These are phyloP conservation scores for Aspergillus sp. DNA, from an alignment of 2,329 filamentous ascomycete species.

Conservation along the genomic window DNA sequence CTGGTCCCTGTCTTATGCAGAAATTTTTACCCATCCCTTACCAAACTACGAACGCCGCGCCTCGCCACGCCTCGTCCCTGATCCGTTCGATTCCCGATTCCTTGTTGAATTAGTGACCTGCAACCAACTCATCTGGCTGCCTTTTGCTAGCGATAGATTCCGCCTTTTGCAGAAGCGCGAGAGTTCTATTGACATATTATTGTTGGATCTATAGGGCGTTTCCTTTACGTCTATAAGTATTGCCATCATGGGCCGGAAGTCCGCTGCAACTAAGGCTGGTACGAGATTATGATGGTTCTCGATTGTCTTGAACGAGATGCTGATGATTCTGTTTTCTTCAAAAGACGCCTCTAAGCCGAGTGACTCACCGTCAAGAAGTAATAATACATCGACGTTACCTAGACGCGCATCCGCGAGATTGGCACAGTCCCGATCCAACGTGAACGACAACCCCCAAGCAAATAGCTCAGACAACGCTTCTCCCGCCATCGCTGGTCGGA, in stretches of 20 bases:
- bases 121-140: background rate
- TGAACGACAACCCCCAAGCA: background rate
- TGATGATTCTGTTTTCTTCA: background rate
- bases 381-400: conserved; percentile 3
- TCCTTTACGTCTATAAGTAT: background rate
- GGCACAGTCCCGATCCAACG: conserved; percentile 7
- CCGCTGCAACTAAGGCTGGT: background rate
- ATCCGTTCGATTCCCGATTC: background rate
- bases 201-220: background rate
- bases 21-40: conserved; percentile 4
- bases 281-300: background rate
- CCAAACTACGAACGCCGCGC: background rate
- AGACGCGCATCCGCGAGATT: conserved; percentile 19
- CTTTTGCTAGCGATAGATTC: background rate
- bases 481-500: background rate
- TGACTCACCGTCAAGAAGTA: no score
- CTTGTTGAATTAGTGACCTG: background rate
- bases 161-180: background rate
- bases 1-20: background rate
- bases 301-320: background rate
- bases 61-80: background rate
- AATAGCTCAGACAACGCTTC: background rate
- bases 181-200: background rate
- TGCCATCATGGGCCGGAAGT: background rate
- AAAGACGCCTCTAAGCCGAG: no score